These are phyloP conservation scores for Leptodontidium sp. DNA, from an alignment of 2,329 filamentous ascomycete species.

Conservation along the genomic window DNA sequence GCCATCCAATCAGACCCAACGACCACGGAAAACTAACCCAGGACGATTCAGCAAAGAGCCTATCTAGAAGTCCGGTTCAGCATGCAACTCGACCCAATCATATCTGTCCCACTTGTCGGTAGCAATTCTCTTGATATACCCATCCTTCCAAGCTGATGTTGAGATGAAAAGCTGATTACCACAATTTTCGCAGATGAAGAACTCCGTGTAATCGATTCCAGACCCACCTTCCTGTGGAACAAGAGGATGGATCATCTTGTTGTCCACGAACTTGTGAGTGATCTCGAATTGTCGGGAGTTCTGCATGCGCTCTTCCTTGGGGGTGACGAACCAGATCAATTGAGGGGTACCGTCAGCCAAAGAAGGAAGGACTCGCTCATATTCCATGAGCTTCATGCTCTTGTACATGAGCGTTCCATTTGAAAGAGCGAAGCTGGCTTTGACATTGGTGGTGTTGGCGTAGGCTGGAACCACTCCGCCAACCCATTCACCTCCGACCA, in stretches of 20 bases:
- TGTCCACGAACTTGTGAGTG: background rate
- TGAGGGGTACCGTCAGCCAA: slow-evolving; percentile 6
- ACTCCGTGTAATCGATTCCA: slow-evolving; percentile 12
- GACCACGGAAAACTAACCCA: background rate
- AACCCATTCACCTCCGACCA: slow-evolving; percentile 16
- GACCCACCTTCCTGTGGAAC: background rate
- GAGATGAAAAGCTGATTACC: slow-evolving; percentile 18
- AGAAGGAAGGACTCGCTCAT: slow-evolving; percentile 16
- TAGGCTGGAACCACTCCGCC: background rate
- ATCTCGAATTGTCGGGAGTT: slow-evolving; percentile 18
- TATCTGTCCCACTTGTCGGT: slow-evolving; percentile 17
- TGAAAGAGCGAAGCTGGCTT: background rate
- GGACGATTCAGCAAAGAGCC: no score
- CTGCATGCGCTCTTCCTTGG: slow-evolving; percentile 2
- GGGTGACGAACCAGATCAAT: slow-evolving; percentile 16
- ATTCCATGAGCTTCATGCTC: slow-evolving; percentile 16
- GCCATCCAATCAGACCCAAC: no score
- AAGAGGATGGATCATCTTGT: background rate
- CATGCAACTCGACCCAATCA: slow-evolving; percentile 17
- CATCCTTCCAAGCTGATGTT: slow-evolving; percentile 15
- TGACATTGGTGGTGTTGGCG: slow-evolving; percentile 3
- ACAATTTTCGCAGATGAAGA: slow-evolving; percentile 22
- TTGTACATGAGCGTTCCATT: slow-evolving; percentile 19
- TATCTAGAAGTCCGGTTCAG: slow-evolving; percentile 7
- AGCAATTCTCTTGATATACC: slow-evolving; percentile 1